Percentiles rank a stretch among this genome's conserved stretches.
phyloP scores from a whole-genome alignment of 768 basidiomycete genomes.

The Lactarius deliciosus region DNA sequence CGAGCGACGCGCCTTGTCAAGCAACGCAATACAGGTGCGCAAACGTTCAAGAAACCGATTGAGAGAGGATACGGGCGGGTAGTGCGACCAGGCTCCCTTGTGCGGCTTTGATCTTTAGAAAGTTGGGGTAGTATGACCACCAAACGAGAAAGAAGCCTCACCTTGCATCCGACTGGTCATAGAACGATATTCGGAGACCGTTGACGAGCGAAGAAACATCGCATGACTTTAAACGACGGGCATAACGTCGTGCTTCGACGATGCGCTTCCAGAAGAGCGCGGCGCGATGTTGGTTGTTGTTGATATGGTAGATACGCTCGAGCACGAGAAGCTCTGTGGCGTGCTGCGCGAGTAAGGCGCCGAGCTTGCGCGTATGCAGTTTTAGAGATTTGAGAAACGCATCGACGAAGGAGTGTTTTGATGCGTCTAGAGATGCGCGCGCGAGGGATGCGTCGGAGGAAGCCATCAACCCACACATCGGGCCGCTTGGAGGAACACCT shows the following conservation, averaged over 20 bases:
- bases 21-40: conserved; percentile 38
- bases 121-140: not conserved
- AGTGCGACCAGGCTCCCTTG: conserved; percentile 65
- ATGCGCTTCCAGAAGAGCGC: conserved; percentile 72
- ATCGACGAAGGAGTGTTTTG: conserved; percentile 46
- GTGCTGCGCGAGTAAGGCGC: conserved; percentile 42
- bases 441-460: conserved; percentile 24
- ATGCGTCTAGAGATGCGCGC: conserved; percentile 30
- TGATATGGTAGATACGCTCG: conserved; percentile 72
- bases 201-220: conserved; percentile 33
- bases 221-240: conserved; percentile 37
- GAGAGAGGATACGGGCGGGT: conserved; percentile 46
- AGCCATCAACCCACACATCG: conserved; percentile 21
- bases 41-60: conserved; percentile 40
- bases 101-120: conserved; percentile 47
- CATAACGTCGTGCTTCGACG: conserved; percentile 57
- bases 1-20: conserved; percentile 46
- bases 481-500: too few species aligned
- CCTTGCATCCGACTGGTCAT: conserved; percentile 41
- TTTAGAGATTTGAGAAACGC: conserved; percentile 62
- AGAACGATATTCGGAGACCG: conserved; percentile 51
- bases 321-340: conserved; percentile 57
- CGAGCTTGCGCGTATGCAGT: conserved; percentile 51
- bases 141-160: conserved; percentile 31
- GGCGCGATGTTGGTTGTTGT: conserved; percentile 72